Evolutionary conservation across 441 rosid genomes (phyloP).

Genomic region (Aleurites moluccanus): DNA sequence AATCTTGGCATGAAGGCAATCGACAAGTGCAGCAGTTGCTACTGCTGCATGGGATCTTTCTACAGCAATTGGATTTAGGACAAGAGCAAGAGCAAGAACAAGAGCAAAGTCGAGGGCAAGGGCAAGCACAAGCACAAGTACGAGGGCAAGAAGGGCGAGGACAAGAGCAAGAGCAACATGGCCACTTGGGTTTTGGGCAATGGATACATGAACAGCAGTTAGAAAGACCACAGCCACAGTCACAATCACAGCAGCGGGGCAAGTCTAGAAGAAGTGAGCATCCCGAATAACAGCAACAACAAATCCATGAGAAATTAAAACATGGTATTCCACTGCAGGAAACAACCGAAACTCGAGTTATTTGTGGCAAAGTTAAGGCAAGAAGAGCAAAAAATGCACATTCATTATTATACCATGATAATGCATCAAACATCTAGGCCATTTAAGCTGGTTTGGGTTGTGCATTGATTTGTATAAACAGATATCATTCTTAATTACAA

Average conservation of each 20-base stretch:
- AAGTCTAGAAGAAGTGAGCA: constrained; percentile 44
- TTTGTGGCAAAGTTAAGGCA: background rate
- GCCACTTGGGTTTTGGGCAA: constrained; percentile 40
- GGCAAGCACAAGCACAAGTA: constrained; percentile 24
- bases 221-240: constrained; percentile 3
- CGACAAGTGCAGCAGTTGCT: constrained; percentile 39
- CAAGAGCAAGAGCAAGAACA: no score
- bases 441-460: no score
- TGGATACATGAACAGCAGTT: constrained; percentile 28
- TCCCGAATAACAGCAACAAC: constrained; percentile 64
- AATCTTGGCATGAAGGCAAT: constrained; percentile 43
- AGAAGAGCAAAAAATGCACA: no score
- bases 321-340: constrained; percentile 56
- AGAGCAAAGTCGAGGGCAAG: constrained; percentile 20
- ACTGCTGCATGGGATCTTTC: constrained; percentile 33
- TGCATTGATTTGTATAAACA: no score
- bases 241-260: constrained; percentile 47
- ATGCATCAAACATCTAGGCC: no score
- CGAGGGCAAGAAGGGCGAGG: background rate
- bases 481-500: no score
- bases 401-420: no score
- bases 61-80: constrained; percentile 50
- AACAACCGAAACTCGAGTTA: background rate
- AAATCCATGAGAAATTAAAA: constrained; percentile 56
- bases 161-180: constrained; percentile 29